Evolutionary conservation across 495 filamentous ascomycete species (phyloP), one percentile per base, ranked within the genome.

Genomic region (Apiosordaria backusii): DNA sequence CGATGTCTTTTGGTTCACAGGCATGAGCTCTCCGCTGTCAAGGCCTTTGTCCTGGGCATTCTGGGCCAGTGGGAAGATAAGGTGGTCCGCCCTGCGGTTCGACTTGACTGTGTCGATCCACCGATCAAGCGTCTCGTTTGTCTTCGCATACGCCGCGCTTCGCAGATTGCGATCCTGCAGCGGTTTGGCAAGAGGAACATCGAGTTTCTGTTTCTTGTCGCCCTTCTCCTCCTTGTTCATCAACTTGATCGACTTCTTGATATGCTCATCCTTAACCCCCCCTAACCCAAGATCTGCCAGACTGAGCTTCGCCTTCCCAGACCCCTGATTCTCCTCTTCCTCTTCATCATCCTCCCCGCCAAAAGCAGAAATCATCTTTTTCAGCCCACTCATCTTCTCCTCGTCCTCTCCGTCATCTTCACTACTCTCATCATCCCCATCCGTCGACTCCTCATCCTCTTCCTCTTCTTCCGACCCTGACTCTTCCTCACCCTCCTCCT

Each of bases 91-190:
- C 66, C 92, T 84, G 50, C 96, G 88, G 76, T 97, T 97, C 26
- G 91, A 87, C 76, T 96, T 96, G 71, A 99, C 93, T 0, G 96
- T 97, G 60, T 96, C 94, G 21, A 89, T 86, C 95, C 95, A 99
- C 66, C 91, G 87, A 65, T 90, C 88, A 24, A 99, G 80, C 0
- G 92, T 92, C 76, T 97, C 89, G 71, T 92, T 97, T 54, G 92
- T 94, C 80, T 97, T 92, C 29, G 92, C 86, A 73, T 92, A 96
- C 1, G 95, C 95, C 16, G 87, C 93, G 60, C 77, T 76, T n/a
- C 95, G 90, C 70, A 97, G 89, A 4, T 97, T 75, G 57, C 88
- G 87, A 72, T 97, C 94, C 72, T 98, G 92, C 68, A 97, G 91
- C 57, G 95, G 87, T 73, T 92, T 96, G 3, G 93, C 84, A 15